Conservation (phyloP, 805 yeast species). For the Candida ovalis region DNA sequence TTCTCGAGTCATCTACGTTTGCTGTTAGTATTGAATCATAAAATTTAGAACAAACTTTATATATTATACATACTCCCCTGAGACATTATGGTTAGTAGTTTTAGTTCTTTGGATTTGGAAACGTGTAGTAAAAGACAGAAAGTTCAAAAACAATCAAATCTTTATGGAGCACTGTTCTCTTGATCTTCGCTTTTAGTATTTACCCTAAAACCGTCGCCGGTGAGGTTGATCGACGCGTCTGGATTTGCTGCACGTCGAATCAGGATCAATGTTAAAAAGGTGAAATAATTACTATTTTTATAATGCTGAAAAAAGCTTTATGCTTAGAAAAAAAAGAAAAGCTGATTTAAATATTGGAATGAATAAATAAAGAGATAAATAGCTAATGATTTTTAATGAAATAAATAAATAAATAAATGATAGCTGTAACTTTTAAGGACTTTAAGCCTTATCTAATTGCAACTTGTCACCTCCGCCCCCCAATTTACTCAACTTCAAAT, state of each 20-base stretch:
- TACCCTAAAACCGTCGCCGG: too few relatives aligned
- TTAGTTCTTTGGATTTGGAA: neutral
- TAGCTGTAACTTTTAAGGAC: neutral
- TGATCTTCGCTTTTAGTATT: too few relatives aligned
- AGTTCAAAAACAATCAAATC: too few relatives aligned
- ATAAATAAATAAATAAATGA: neutral
- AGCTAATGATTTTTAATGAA: too few relatives aligned
- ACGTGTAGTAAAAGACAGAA: neutral
- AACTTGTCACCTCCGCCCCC: constrained; percentile 62
- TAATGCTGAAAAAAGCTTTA: too few relatives aligned
- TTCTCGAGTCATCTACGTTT: neutral
- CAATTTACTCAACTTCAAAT: constrained; percentile 70
- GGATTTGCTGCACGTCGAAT: too few relatives aligned
- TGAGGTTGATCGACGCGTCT: neutral
- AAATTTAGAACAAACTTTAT: neutral
- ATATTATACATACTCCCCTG: neutral
- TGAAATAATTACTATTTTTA: too few relatives aligned
- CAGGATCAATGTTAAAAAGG: too few relatives aligned
- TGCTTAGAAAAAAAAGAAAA: too few relatives aligned
- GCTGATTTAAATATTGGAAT: neutral
- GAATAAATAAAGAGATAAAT: neutral
- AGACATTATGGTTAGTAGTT: neutral
- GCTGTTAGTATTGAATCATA: neutral
- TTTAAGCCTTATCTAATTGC: constrained; percentile 65
- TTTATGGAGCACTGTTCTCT: too few relatives aligned